Evolutionary conservation across 2,329 filamentous ascomycete genomes (phyloP), one percentile per base, ranked within the genome.

Genomic region (Aspergillus puulaauensis): DNA sequence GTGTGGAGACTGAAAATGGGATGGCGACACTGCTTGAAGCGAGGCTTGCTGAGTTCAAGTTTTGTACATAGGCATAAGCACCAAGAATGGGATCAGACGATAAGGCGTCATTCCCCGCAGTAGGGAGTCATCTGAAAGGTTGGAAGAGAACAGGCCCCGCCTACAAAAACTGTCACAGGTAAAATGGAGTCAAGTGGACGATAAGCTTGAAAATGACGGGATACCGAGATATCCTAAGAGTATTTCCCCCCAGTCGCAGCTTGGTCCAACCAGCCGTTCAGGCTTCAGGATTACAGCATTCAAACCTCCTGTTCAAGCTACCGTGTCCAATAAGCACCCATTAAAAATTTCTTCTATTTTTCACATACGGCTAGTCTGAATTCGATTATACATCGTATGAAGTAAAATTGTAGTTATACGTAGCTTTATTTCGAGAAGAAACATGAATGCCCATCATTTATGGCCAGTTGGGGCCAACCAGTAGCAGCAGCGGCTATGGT

Each of bases 101-200:
- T 65, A 61, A 60, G 57, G 53, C 37, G 46, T 48, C 50, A 56
- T 58, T 48, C 60, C 58, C 63, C 59, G 62, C 62, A 62, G 62
- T 23, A 48, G 21, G 37, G 23, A 43, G 52, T 54, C 52, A 54
- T 44, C 52, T 54, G 53, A 50, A 55, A 37, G 7, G 4, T 23
- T 43, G 23, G 14, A 44, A 44, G 17, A 45, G 41, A 35, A 35
- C 41, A 37, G 15, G 23, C 9, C 23, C 39, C 40, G 15, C 21
- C n/a, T 11, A 31, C 5, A 43, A 33, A n/a, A 39, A 40, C 12
- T 1, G 12, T 53, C 11, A 46, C 41, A 46, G 41, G 9, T 11
- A 47, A 23, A 19, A 27, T 12, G n/a, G 44, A 17, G 53, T 55
- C 53, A 55, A 44, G 27, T 55, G 53, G 45, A 54, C 24, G 24